phyloP scores from a whole-genome alignment of 352 stramenopile genomes.

The Globisporangium apiculatum region DNA sequence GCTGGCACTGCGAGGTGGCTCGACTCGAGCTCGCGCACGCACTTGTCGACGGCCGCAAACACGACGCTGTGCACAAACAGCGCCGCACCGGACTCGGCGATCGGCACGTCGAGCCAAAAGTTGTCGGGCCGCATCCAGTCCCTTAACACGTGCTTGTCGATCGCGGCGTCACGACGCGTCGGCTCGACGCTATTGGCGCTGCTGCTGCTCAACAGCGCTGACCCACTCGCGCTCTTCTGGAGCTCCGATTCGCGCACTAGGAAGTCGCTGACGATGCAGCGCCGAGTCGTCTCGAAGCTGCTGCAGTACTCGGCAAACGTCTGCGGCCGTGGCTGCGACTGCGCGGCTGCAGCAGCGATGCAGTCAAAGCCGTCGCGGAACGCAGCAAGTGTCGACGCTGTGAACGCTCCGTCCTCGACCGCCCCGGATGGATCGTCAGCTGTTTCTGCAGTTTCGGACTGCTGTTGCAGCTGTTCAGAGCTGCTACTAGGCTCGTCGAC shows the following conservation, averaged over 20 bases:
- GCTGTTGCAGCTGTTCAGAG: background rate
- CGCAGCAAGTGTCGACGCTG: slow-evolving; percentile 1
- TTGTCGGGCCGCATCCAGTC: slow-evolving; percentile 23
- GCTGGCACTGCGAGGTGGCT: slow-evolving; percentile 53
- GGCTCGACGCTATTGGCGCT: background rate
- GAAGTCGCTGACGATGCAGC: slow-evolving; percentile 14
- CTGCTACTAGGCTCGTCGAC: background rate
- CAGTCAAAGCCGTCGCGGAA: slow-evolving; percentile 4
- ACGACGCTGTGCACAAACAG: slow-evolving; percentile 53
- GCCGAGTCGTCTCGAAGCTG: slow-evolving; percentile 17
- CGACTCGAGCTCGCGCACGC: slow-evolving; percentile 51
- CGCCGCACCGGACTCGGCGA: slow-evolving; percentile 37
- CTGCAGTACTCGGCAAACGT: slow-evolving; percentile 25
- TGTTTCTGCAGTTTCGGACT: background rate
- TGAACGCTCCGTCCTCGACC: background rate
- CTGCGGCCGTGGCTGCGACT: background rate
- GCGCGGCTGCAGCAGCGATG: background rate
- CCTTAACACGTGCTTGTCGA: slow-evolving; percentile 9
- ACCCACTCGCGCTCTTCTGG: background rate
- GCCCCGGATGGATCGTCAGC: background rate
- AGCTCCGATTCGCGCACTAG: slow-evolving; percentile 12
- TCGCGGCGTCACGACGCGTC: background rate
- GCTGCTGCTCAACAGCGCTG: background rate
- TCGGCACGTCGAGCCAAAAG: slow-evolving; percentile 52
- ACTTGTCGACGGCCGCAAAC: slow-evolving; percentile 51